phyloP scores from a whole-genome alignment of 768 basidiomycete genomes.

The Mycena belliarum region DNA sequence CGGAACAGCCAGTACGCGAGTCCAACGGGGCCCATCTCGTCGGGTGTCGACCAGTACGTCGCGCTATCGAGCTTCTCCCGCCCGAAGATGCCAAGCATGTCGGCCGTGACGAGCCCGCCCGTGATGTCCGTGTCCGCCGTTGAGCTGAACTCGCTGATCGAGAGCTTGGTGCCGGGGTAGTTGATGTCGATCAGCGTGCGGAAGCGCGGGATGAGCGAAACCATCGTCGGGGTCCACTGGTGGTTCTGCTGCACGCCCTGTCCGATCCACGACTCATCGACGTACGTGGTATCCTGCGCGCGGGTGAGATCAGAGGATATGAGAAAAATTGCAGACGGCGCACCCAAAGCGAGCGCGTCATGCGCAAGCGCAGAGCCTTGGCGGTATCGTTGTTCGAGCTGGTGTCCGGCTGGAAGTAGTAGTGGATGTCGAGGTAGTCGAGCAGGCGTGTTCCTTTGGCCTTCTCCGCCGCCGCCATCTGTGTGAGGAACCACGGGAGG shows the following conservation, averaged over 20 bases:
- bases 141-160: conserved; percentile 54
- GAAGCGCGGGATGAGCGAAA: conserved; percentile 52
- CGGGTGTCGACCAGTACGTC: conserved; percentile 54
- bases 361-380: conserved; percentile 49
- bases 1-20: conserved; percentile 58
- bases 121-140: conserved; percentile 51
- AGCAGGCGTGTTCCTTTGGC: conserved; percentile 42
- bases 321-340: conserved; percentile 8
- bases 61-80: conserved; percentile 49
- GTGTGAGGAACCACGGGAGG: conserved; percentile 54
- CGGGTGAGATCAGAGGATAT: no score
- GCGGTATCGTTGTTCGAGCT: conserved; percentile 54
- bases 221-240: conserved; percentile 45
- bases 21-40: conserved; percentile 49
- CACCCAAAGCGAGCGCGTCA: conserved; percentile 55
- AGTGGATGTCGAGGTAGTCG: conserved; percentile 60
- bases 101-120: conserved; percentile 54
- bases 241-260: conserved; percentile 43
- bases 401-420: conserved; percentile 54
- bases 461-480: conserved; percentile 44
- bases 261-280: conserved; percentile 58
- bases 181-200: conserved; percentile 45
- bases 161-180: conserved; percentile 58
- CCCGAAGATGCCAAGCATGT: conserved; percentile 54
- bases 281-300: conserved; percentile 44